These are phyloP conservation scores for Diplodia seriata DNA, from an alignment of 2,329 filamentous ascomycete species.

Conservation along the genomic window DNA sequence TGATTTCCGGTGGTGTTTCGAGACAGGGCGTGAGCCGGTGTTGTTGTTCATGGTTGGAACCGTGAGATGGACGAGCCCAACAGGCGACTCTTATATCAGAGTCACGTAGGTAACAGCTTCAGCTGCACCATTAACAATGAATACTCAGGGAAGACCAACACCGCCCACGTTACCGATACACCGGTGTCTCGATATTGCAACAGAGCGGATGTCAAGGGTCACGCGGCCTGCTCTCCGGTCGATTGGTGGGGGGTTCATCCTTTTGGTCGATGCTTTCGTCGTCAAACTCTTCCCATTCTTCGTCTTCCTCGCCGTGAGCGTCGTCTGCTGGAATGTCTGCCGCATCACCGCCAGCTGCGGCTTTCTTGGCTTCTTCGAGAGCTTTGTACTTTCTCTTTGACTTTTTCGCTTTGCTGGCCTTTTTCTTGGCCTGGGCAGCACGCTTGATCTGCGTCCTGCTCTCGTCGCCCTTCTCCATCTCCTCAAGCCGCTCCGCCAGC, in stretches of 20 bases:
- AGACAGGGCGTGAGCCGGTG: neutral
- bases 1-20: neutral
- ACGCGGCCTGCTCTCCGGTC: neutral
- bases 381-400: constrained; percentile 77
- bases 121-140: neutral
- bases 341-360: constrained; percentile 29
- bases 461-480: constrained; percentile 72
- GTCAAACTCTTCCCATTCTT: constrained; percentile 27
- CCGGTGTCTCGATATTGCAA: neutral
- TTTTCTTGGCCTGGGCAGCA: constrained; percentile 69
- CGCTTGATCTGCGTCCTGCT: constrained; percentile 71
- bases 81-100: neutral
- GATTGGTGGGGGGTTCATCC: neutral
- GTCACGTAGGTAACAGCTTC: neutral
- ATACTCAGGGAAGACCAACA: neutral
- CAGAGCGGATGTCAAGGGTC: neutral
- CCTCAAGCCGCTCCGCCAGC: constrained; percentile 79
- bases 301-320: constrained; percentile 25
- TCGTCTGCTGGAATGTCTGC: constrained; percentile 56
- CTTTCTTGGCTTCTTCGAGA: constrained; percentile 60
- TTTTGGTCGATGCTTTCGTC: constrained; percentile 5
- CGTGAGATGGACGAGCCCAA: neutral
- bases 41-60: neutral
- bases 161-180: neutral
- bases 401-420: constrained; percentile 82